Conservation (phyloP, 164 flowering plant genomes). For the Magnolia changhungtana region DNA sequence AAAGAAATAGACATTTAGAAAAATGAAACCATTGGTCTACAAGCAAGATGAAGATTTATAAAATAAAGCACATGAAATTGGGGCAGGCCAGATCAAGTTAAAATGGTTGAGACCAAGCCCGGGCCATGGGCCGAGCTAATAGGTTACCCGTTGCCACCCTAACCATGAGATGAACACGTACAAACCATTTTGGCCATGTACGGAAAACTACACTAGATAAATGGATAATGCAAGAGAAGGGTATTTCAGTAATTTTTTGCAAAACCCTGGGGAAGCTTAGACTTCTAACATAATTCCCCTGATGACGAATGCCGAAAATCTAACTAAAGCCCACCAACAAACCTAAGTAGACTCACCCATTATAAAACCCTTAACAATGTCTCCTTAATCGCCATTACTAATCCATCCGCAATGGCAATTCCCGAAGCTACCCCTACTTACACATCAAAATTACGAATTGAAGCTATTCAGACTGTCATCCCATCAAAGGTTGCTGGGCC, state of each 20-base stretch:
- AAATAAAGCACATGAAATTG: too few relatives aligned
- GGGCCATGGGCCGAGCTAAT: too few relatives aligned
- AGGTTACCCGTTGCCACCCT: too few relatives aligned
- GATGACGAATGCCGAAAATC: background rate
- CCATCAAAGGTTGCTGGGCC: constrained; percentile 11
- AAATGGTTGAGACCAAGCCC: too few relatives aligned
- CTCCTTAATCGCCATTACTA: background rate
- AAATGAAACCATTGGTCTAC: too few relatives aligned
- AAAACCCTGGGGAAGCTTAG: background rate
- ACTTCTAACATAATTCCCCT: background rate
- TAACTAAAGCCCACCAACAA: background rate
- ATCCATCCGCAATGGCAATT: background rate
- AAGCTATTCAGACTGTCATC: constrained; percentile 7
- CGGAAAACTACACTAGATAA: background rate
- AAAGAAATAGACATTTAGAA: too few relatives aligned
- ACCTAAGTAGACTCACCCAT: background rate
- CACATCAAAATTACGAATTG: background rate
- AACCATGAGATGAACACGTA: background rate
- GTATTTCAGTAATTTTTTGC: background rate
- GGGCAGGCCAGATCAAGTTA: too few relatives aligned
- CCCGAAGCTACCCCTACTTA: background rate
- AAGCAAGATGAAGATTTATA: too few relatives aligned
- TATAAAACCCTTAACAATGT: background rate
- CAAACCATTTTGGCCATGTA: background rate
- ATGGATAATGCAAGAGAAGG: background rate